Evolutionary conservation across 495 filamentous ascomycete species (phyloP).

Genomic region (Penicillium crystallinum): DNA sequence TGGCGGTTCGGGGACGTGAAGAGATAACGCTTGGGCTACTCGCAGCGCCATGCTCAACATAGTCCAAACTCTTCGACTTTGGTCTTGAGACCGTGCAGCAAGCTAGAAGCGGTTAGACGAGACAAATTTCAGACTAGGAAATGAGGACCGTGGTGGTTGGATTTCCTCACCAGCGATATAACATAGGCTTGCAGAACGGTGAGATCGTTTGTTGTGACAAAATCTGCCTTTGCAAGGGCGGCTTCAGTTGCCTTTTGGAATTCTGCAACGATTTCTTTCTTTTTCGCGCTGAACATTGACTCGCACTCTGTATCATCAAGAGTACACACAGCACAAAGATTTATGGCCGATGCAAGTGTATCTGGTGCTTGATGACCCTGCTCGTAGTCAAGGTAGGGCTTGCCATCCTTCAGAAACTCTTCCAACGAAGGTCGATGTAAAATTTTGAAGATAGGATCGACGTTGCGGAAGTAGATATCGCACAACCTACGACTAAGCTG

Average conservation of each 20-base stretch:
- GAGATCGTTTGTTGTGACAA: constrained; percentile 50
- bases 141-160: neutral
- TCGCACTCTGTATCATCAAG: constrained; percentile 39
- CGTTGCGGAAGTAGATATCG: constrained; percentile 30
- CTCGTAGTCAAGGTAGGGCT: constrained; percentile 31
- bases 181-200: constrained; percentile 54
- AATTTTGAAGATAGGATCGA: constrained; percentile 40
- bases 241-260: constrained; percentile 48
- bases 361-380: constrained; percentile 30
- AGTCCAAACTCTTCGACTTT: constrained; percentile 46
- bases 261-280: constrained; percentile 30
- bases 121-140: neutral
- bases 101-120: constrained; percentile 31
- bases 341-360: constrained; percentile 46
- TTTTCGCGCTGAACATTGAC: constrained; percentile 36
- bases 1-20: constrained; percentile 45
- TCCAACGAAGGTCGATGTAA: constrained; percentile 33
- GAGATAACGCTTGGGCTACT: constrained; percentile 60
- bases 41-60: constrained; percentile 63
- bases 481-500: constrained; percentile 19
- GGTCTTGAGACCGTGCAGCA: constrained; percentile 38
- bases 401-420: constrained; percentile 24
- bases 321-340: constrained; percentile 46
- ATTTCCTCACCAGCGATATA: constrained; percentile 41
- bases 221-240: constrained; percentile 46